These are phyloP conservation scores for Cladosporium sp. DNA, from an alignment of 2,329 filamentous ascomycete genomes.

Conservation along the genomic window DNA sequence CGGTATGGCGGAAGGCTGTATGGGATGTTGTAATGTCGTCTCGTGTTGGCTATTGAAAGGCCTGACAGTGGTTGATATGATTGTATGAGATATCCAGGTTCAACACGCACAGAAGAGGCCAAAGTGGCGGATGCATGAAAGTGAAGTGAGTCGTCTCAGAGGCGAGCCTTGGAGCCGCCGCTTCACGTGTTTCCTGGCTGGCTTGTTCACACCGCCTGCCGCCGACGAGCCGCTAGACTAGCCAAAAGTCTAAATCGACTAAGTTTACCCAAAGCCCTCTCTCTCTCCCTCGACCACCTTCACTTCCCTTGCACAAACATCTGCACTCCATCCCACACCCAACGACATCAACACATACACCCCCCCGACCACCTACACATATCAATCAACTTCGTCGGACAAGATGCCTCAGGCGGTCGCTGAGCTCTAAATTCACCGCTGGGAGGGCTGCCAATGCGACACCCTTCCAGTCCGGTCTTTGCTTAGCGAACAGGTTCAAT, in stretches of 20 bases:
- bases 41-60: too few relatives aligned
- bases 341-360: neutral
- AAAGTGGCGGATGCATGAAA: too few relatives aligned
- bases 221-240: neutral
- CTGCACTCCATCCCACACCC: neutral
- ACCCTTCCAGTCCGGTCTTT: constrained; percentile 14
- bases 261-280: neutral
- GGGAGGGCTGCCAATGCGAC: constrained; percentile 13
- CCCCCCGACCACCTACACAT: neutral
- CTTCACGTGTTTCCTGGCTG: neutral
- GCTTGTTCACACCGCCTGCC: neutral
- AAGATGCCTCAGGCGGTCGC: constrained; percentile 15
- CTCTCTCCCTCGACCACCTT: neutral
- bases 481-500: constrained; percentile 14
- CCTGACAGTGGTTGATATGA: too few relatives aligned
- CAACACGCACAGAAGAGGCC: too few relatives aligned
- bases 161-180: neutral
- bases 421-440: constrained; percentile 16
- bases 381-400: constrained; percentile 15
- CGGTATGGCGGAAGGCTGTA: neutral
- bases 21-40: neutral
- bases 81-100: too few relatives aligned
- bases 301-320: neutral
- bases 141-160: too few relatives aligned
- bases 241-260: neutral